Evolutionary conservation across 257 asterid genomes (phyloP), one percentile per base, ranked within the genome.

Genomic region (Solanum dulcamara): DNA sequence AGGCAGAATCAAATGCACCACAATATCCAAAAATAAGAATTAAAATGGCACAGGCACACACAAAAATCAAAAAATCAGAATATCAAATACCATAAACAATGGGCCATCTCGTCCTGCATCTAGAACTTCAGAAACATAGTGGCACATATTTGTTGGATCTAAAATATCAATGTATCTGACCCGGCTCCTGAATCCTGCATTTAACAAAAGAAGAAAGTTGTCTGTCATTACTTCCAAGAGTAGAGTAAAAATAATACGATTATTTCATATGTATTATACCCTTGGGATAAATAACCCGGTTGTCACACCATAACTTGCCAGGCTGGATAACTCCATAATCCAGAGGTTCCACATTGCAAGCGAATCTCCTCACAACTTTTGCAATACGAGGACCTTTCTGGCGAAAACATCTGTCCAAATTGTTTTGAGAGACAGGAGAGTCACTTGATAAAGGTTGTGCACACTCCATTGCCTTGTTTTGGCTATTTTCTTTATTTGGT

Each of bases 311-410:
- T 77, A 92, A 87, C 84, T 90, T 92, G 85, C 97, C 97, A 87
- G 87, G 86, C 68, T 86, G 88, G 66, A 96, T 92, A 77, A 66
- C 84, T 85, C 99, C 99, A 85, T 88, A 92, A 67, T 90, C 91
- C 89, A 94, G 87, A 77, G 92, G 91, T 87, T 96, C 98, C 30
- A 94, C 96, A 80, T 89, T 95, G 94, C 98, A 96, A 87, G 87
- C 93, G 83, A 96, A 92, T 84, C 98, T 92, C 91, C 98, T 91
- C 70, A 96, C 94, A 68, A 97, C 98, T 89, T 93, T 97, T 12
- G 99, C 99, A 84, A 97, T 95, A 75, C 99, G 98, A 85, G 99
- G 99, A 46, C 99, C 99, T 90, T 93, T 95, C 89, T 93, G 98
- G 84, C 98, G 97, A 87, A 85, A 89, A 87, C 87, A 93, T 85